Base-by-base conservation (phyloP, 179 eudicot genomes). In the Silene noctiflora region DNA sequence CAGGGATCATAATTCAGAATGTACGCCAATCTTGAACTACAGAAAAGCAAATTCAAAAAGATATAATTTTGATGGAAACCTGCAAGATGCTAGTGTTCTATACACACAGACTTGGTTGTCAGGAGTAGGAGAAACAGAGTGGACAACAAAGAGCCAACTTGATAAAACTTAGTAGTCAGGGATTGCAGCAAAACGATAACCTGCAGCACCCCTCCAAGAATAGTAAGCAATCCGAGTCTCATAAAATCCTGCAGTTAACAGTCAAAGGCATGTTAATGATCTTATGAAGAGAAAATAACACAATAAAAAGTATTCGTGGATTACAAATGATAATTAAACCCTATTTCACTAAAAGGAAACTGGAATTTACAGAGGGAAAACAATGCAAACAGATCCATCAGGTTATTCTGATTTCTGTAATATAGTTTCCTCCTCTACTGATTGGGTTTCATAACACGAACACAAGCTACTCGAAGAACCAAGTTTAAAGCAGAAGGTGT, bases 201-300 rank as follows among this genome's bases (percentile, higher is more conserved):
- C 99, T 68, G 86, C 79, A 56, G 97, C 98, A 69, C 99, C 99
- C 79, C 98, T 91, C 99, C 97, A 95, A 21, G 99, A 91, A 77
- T 95, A 95, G 75, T 95, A 95, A 12, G 98, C 97, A 29, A 95
- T 83, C 69, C 98, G 88, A 42, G 99, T 89, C 86, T 93, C 99
- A n/a, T 93, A 95, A 78, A 89, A 93, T 1, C 99, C 99, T 95
- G 87, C 86, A 86, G 20, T 19, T 77, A 69, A 66, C 77, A 84
- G 46, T 42, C 73, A 27, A n/a, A 72, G 39, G 60, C 68, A 20
- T 44, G 56, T 67, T 65, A 22, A 25, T 48, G 72, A n/a, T 42
- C 70, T 17, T 67, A 67, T 67, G 5, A 35, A 35, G 9, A 17
- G 39, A 5, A 6, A 25, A 14, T 6, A 13, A 17, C 44, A 29